Conservation (phyloP, 345 rosid genomes). For the Lepidium aucheri region DNA sequence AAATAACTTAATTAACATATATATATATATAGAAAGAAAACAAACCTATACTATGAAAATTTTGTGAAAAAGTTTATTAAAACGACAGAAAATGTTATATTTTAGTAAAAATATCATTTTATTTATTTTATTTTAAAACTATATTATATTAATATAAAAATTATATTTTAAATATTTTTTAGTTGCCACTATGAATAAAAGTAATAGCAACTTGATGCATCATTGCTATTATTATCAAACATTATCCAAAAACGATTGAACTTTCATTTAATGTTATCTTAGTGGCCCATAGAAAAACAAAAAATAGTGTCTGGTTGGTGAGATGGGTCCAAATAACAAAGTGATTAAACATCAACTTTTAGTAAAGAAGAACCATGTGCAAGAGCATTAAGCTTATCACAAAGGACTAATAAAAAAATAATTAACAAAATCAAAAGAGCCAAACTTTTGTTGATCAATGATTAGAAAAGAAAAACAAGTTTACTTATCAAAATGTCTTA, state of each 20-base stretch:
- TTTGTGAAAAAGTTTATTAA: no score
- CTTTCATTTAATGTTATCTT: not conserved
- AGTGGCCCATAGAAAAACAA: not conserved
- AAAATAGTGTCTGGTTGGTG: not conserved
- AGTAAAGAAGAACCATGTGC: constrained; percentile 11
- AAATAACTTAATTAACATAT: no score
- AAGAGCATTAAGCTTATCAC: not conserved
- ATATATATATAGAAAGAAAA: no score
- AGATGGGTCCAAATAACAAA: constrained; percentile 1
- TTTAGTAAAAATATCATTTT: no score
- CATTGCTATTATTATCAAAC: not conserved
- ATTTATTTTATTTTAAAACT: no score
- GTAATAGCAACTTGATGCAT: constrained; percentile 1
- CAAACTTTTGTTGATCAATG: not conserved
- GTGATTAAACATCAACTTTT: constrained; percentile 21
- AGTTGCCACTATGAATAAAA: no score
- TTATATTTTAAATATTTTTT: no score
- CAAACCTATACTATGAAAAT: no score
- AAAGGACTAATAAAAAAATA: not conserved
- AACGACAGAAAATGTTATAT: no score
- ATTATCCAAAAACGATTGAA: constrained; percentile 8
- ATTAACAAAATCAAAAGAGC: not conserved
- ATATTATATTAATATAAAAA: no score
- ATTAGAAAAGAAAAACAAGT: not conserved
- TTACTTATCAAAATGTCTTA: not conserved